These are phyloP conservation scores for Tremella mesenterica DNA, from an alignment of 768 basidiomycete species.

Conservation along the genomic window DNA sequence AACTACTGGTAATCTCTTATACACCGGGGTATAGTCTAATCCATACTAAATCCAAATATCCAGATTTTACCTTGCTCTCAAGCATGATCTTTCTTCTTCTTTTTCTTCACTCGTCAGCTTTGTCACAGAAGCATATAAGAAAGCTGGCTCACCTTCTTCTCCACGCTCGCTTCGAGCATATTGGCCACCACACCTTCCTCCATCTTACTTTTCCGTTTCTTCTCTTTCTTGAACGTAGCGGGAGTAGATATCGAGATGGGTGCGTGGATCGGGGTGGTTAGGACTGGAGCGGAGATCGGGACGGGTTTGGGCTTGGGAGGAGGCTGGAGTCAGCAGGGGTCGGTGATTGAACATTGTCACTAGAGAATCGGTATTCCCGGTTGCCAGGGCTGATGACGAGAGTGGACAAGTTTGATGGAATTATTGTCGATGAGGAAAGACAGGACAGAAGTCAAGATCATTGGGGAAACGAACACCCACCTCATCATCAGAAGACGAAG, in stretches of 20 bases:
- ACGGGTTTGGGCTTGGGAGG: too few relatives aligned
- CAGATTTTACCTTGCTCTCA: background rate
- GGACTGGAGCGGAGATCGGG: too few relatives aligned
- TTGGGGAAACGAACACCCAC: background rate
- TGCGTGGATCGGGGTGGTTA: background rate
- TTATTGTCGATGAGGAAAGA: too few relatives aligned
- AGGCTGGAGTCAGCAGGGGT: too few relatives aligned
- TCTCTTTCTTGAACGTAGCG: constrained; percentile 15
- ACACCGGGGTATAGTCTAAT: too few relatives aligned
- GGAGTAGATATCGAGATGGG: background rate
- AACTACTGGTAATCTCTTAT: too few relatives aligned
- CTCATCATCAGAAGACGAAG: background rate
- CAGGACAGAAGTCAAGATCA: too few relatives aligned
- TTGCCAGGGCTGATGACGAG: too few relatives aligned
- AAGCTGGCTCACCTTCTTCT: constrained; percentile 16
- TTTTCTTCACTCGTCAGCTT: constrained; percentile 4
- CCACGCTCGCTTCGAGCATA: background rate
- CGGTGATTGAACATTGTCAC: too few relatives aligned
- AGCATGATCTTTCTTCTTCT: constrained; percentile 8
- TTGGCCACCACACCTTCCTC: constrained; percentile 9
- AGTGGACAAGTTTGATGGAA: too few relatives aligned
- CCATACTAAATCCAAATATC: background rate
- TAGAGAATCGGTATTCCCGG: too few relatives aligned
- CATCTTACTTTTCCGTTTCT: constrained; percentile 24
- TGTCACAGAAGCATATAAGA: background rate